A percentile compares a stretch with the other conserved stretches of the same genome.
phyloP scores from a whole-genome alignment of 345 rosid genomes.

The Boechera stricta region DNA sequence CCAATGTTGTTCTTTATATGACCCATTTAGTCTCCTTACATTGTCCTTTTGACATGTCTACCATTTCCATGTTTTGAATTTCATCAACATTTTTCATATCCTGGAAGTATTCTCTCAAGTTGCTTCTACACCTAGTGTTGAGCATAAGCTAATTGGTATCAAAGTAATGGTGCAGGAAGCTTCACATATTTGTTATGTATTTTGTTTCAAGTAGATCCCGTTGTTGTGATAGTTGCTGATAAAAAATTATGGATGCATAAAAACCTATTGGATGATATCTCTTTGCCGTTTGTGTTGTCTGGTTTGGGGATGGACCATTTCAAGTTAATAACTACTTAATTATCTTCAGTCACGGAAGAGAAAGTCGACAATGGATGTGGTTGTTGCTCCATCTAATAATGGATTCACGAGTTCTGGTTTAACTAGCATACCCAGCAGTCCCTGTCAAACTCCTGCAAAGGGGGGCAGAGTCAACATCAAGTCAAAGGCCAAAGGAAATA shows the following conservation, averaged over 20 bases:
- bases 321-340: conserved; percentile 28
- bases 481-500: conserved; percentile 66
- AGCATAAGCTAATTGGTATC: conserved; percentile 26
- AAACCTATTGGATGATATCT: conserved; percentile 6
- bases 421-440: conserved; percentile 51
- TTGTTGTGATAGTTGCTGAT: conserved; percentile 23
- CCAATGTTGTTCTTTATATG: neutral
- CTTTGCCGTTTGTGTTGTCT: neutral
- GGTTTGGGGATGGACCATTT: neutral
- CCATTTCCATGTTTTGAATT: neutral
- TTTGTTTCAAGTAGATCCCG: conserved; percentile 11
- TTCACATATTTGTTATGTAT: neutral
- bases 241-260: neutral
- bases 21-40: too few species aligned
- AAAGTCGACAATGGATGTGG: conserved; percentile 54
- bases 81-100: neutral
- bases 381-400: conserved; percentile 49
- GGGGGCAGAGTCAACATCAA: conserved; percentile 64
- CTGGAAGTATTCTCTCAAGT: neutral
- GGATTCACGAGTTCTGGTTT: conserved; percentile 59
- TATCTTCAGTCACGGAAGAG: conserved; percentile 64
- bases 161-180: neutral
- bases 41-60: neutral
- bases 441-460: conserved; percentile 77
- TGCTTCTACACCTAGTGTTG: neutral